A percentile compares a stretch with the other conserved stretches of the same genome.
phyloP scores from a whole-genome alignment of 352 stramenopile genomes.

The Phytophthora tentaculata region DNA sequence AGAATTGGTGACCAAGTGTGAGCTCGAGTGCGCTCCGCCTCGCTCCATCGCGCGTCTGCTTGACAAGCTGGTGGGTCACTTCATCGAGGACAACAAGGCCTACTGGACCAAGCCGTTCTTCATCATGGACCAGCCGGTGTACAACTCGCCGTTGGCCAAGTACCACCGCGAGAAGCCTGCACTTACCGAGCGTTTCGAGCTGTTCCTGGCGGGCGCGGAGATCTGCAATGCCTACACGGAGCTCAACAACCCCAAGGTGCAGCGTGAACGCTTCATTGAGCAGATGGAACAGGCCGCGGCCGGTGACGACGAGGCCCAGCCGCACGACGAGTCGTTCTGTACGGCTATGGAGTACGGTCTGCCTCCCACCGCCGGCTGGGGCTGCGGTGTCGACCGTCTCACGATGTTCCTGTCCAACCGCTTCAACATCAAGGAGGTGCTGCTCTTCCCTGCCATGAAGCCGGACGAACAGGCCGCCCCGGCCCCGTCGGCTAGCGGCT shows the following conservation, averaged over 20 bases:
- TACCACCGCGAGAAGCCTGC: conserved; percentile 93
- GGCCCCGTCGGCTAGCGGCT: conserved; percentile 18
- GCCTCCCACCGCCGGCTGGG: conserved; percentile 97
- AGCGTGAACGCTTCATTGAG: conserved; percentile 85
- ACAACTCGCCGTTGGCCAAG: conserved; percentile 98
- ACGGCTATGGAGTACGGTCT: conserved; percentile 97
- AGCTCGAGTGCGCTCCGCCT: conserved; percentile 70
- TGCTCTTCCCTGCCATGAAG: conserved; percentile 99
- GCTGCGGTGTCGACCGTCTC: conserved; percentile 98
- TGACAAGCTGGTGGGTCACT: conserved; percentile 90
- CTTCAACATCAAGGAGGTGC: conserved; percentile 97
- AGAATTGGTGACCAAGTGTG: conserved; percentile 71
- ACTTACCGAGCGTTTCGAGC: conserved; percentile 98
- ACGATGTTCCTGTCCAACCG: conserved; percentile 97
- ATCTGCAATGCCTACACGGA: conserved; percentile 99
- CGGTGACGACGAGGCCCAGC: conserved; percentile 86
- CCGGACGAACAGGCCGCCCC: conserved; percentile 80
- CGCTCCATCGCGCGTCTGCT: conserved; percentile 81
- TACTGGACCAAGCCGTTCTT: conserved; percentile 97
- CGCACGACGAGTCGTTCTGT: conserved; percentile 96
- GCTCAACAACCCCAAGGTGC: conserved; percentile 96
- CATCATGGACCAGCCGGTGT: conserved; percentile 98
- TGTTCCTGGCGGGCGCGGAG: conserved; percentile 97
- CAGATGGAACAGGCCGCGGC: conserved; percentile 82
- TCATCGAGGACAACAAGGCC: conserved; percentile 88